phyloP scores from a whole-genome alignment of 306 rosid genomes.

The Cicer chorassanicum region DNA sequence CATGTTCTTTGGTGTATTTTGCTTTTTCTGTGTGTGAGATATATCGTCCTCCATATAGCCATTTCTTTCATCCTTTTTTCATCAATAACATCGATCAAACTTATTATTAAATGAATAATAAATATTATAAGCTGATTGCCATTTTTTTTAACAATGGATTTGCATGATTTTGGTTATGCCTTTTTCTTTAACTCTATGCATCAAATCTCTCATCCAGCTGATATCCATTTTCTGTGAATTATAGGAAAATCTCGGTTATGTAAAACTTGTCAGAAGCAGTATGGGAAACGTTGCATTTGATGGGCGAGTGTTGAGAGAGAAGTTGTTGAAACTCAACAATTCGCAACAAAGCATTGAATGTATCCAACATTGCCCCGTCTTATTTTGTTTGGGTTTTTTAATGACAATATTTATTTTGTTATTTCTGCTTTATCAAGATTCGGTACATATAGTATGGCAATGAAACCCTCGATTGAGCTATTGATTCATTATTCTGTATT shows the following conservation, averaged over 20 bases:
- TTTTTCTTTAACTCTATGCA: constrained; percentile 19
- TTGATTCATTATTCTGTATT: constrained; percentile 11
- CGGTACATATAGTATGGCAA: constrained; percentile 21
- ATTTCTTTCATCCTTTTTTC: neutral
- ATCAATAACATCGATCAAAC: neutral
- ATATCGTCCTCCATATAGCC: neutral
- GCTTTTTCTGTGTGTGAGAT: neutral
- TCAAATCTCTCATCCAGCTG: constrained; percentile 17
- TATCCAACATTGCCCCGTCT: constrained; percentile 55
- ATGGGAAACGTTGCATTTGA: constrained; percentile 72
- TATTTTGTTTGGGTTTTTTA: constrained; percentile 21
- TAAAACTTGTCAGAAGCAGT: constrained; percentile 50
- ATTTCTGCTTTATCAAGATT: constrained; percentile 39
- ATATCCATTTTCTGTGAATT: constrained; percentile 28
- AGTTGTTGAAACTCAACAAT: constrained; percentile 81
- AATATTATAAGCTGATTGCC: neutral
- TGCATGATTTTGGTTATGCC: constrained; percentile 22
- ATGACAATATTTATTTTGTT: constrained; percentile 22
- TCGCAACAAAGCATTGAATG: constrained; percentile 93
- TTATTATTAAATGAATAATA: neutral
- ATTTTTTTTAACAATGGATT: constrained; percentile 11
- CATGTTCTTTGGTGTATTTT: constrained; percentile 7
- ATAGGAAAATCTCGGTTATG: constrained; percentile 51
- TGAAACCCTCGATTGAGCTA: constrained; percentile 4
- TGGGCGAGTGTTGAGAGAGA: constrained; percentile 66